Percentiles rank a stretch among this genome's conserved stretches.
phyloP scores from a whole-genome alignment of 1,284 basidiomycete genomes.

The Rhodotorula sp. region DNA sequence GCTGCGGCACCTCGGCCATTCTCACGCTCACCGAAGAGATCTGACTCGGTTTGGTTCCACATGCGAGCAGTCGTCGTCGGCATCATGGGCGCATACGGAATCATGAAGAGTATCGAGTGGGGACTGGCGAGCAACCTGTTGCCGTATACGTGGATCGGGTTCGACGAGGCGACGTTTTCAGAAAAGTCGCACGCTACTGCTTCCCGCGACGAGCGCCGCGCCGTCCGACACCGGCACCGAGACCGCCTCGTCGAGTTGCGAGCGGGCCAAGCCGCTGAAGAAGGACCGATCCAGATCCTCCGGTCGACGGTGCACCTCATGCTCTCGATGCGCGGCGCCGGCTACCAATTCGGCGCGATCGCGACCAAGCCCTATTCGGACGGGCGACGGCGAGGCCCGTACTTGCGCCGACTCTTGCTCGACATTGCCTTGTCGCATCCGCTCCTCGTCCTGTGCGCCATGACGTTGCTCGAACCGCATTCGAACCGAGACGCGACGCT shows the following conservation, averaged over 20 bases:
- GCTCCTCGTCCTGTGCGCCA: conserved; percentile 19
- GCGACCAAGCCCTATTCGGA: conserved; percentile 15
- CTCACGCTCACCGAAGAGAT: neutral
- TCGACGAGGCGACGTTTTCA: conserved; percentile 7
- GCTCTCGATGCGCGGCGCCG: conserved; percentile 34
- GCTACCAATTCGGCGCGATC: conserved; percentile 34
- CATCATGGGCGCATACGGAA: conserved; percentile 32
- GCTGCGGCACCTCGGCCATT: neutral
- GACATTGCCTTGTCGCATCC: conserved; percentile 29
- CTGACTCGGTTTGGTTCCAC: neutral
- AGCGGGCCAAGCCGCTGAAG: conserved; percentile 5
- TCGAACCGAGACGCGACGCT: conserved; percentile 12
- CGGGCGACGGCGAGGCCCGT: neutral
- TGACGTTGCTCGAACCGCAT: conserved; percentile 20
- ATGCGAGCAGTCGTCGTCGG: conserved; percentile 15
- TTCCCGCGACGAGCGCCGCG: neutral
- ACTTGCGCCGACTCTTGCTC: conserved; percentile 16
- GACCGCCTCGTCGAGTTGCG: conserved; percentile 17
- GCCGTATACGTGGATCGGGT: conserved; percentile 36
- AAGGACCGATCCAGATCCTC: conserved; percentile 21
- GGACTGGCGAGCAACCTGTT: conserved; percentile 28
- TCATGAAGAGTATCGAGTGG: conserved; percentile 37
- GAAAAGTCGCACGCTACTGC: neutral
- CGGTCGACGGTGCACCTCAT: conserved; percentile 23
- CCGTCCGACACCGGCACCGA: neutral